These are phyloP conservation scores for Thymus mandschuricus DNA, from an alignment of 257 asterid species.

Conservation along the genomic window DNA sequence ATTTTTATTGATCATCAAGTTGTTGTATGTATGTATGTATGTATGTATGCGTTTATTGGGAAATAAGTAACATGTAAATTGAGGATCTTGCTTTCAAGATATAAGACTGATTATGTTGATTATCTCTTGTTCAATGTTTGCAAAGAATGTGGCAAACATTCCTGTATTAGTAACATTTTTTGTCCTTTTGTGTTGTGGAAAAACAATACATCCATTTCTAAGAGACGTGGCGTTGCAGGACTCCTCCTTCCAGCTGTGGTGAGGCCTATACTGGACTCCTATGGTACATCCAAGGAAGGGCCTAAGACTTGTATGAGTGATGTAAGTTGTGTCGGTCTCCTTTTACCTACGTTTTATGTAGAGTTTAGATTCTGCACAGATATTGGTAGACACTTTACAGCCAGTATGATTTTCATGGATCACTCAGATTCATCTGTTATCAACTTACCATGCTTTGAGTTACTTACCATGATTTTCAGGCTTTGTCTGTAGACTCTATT, in stretches of 20 bases:
- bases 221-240: constrained; percentile 55
- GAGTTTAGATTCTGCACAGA: not conserved
- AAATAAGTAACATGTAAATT: not conserved
- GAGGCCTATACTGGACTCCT: constrained; percentile 88
- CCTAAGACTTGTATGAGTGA: constrained; percentile 69
- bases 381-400: not conserved
- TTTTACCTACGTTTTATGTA: not conserved
- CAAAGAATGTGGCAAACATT: constrained; percentile 14
- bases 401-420: not conserved
- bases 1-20: not conserved
- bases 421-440: not conserved
- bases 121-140: not conserved
- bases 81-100: not conserved
- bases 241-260: constrained; percentile 94
- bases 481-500: not conserved
- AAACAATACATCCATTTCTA: constrained; percentile 14
- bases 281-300: constrained; percentile 71
- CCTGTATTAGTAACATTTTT: not conserved
- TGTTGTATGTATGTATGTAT: not conserved
- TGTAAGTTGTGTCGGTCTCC: constrained; percentile 45
- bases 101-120: constrained; percentile 5
- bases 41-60: not conserved
- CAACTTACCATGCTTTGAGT: not conserved
- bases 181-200: not conserved
- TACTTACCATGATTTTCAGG: too few relatives aligned